Percentiles rank a stretch among this genome's conserved stretches.
phyloP scores from a whole-genome alignment of 306 rosid species.

The Cucumis sativus region Cucumber_9930_V3 NC_026655.2:4805001-4805500 shows the following conservation, averaged over 20 bases:
- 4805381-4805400: not conserved
- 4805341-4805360: not conserved
- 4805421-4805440: not conserved
- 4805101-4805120: not conserved
- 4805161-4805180: constrained; percentile 94
- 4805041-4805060: not conserved
- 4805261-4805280: not conserved
- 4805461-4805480: constrained; percentile 68
- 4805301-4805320: not conserved
- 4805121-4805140: not conserved
- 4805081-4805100: not conserved
- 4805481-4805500: constrained; percentile 71
- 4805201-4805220: constrained; percentile 87
- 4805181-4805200: constrained; percentile 93
- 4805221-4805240: constrained; percentile 80
- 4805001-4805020: not conserved
- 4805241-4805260: constrained; percentile 31
- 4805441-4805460: not conserved
- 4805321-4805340: not conserved
- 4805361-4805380: not conserved
- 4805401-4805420: not conserved
- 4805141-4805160: constrained; percentile 75
- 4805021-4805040: not conserved
- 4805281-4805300: not conserved
- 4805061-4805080: not conserved